Evolutionary conservation across 2,329 filamentous ascomycete species (phyloP).

Genomic region (Ceratocystis colombiana): DNA sequence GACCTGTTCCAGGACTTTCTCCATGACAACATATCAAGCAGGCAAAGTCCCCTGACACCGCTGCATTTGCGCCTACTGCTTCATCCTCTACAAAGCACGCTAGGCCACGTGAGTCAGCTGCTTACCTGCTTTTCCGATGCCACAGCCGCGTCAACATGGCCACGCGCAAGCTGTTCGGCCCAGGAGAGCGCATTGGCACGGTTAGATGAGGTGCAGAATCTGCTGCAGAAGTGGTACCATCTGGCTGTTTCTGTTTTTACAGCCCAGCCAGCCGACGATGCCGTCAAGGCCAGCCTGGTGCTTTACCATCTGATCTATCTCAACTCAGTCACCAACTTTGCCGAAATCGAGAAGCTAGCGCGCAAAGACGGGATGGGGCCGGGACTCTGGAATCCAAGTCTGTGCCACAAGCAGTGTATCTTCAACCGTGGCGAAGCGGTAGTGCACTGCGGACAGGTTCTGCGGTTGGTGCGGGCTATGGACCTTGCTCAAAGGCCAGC

Average conservation of each 20-base stretch:
- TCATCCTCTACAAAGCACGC: conserved; percentile 56
- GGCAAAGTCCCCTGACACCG: conserved; percentile 39
- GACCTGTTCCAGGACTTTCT: conserved; percentile 60
- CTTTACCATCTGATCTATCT: conserved; percentile 62
- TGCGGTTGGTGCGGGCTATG: conserved; percentile 52
- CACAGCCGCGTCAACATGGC: conserved; percentile 29
- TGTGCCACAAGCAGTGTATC: conserved; percentile 54
- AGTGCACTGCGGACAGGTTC: conserved; percentile 58
- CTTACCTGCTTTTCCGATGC: conserved; percentile 57
- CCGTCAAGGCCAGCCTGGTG: conserved; percentile 55
- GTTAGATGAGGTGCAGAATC: conserved; percentile 53
- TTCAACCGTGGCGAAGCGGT: conserved; percentile 53
- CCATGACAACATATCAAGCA: conserved; percentile 48
- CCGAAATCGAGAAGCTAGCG: conserved; percentile 56
- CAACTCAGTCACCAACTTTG: conserved; percentile 57
- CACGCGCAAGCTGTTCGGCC: conserved; percentile 9
- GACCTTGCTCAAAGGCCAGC: conserved; percentile 49
- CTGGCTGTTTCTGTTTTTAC: conserved; percentile 49
- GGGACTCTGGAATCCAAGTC: conserved; percentile 44
- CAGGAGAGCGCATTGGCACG: conserved; percentile 45
- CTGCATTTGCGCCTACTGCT: conserved; percentile 56
- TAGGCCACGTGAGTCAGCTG: conserved; percentile 55
- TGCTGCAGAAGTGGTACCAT: conserved; percentile 58
- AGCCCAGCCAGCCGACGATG: conserved; percentile 46
- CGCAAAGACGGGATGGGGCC: conserved; percentile 44